Evolutionary conservation across 192 early-diverging fungal species (phyloP).

Genomic region (Coemansia sp.): DNA sequence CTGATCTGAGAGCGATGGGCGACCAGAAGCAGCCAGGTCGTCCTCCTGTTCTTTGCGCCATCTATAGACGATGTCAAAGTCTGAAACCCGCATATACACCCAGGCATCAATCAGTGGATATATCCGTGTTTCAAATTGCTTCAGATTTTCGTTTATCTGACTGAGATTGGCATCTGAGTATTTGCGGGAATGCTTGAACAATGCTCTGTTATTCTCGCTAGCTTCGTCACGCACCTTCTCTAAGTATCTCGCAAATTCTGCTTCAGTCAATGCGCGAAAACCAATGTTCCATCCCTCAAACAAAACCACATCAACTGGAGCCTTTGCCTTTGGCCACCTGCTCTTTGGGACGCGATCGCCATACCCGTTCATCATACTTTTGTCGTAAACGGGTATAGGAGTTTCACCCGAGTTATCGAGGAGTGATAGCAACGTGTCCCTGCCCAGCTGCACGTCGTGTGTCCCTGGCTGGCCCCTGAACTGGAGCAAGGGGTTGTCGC

Average conservation of each 20-base stretch:
- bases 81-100: slow-evolving; percentile 64
- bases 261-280: slow-evolving; percentile 63
- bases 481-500: slow-evolving; percentile 70
- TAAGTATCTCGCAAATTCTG: slow-evolving; percentile 33
- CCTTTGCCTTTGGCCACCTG: slow-evolving; percentile 58
- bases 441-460: slow-evolving; percentile 75
- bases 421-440: slow-evolving; percentile 55
- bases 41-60: slow-evolving; percentile 93
- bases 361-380: slow-evolving; percentile 68
- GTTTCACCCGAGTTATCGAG: slow-evolving; percentile 29
- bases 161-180: slow-evolving; percentile 29
- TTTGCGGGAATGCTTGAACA: slow-evolving; percentile 46
- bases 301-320: slow-evolving; percentile 75
- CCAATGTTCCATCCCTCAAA: slow-evolving; percentile 95
- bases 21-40: slow-evolving; percentile 34
- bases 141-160: slow-evolving; percentile 35
- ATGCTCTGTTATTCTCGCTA: not conserved
- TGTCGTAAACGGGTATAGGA: slow-evolving; percentile 78
- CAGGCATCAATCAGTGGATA: slow-evolving; percentile 76
- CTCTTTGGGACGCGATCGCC: slow-evolving; percentile 71
- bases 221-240: slow-evolving; percentile 9
- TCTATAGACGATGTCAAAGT: slow-evolving; percentile 67
- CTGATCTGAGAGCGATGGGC: slow-evolving; percentile 64
- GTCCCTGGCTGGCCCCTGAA: slow-evolving; percentile 89
- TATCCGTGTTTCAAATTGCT: slow-evolving; percentile 57